Percentiles rank a stretch among this genome's conserved stretches.
phyloP scores from a whole-genome alignment of 345 rosid genomes.

The rapeseed (Brassica napus) region Da-Ae NC_063442.1:10059001-10059500 shows the following conservation, averaged over 20 bases:
- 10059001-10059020: conserved; percentile 90
- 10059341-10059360: conserved; percentile 94
- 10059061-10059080: conserved; percentile 99
- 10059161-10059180: neutral
- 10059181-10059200: neutral
- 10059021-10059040: conserved; percentile 96
- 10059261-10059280: conserved; percentile 90
- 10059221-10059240: conserved; percentile 69
- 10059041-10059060: conserved; percentile 97
- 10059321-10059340: conserved; percentile 83
- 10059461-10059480: conserved; percentile 66
- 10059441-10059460: conserved; percentile 16
- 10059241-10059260: conserved; percentile 97
- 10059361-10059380: conserved; percentile 92
- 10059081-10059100: conserved; percentile 92
- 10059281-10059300: conserved; percentile 77
- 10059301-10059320: conserved; percentile 86
- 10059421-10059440: conserved; percentile 17
- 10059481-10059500: conserved; percentile 76
- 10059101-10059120: conserved; percentile 87
- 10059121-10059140: conserved; percentile 82
- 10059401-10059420: conserved; percentile 31
- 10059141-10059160: conserved; percentile 85
- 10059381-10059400: conserved; percentile 93
- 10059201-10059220: neutral